Evolutionary conservation across 2,329 filamentous ascomycete species (phyloP), one percentile per base, ranked within the genome.

Genomic region (Emericellopsis atlantica): DNA sequence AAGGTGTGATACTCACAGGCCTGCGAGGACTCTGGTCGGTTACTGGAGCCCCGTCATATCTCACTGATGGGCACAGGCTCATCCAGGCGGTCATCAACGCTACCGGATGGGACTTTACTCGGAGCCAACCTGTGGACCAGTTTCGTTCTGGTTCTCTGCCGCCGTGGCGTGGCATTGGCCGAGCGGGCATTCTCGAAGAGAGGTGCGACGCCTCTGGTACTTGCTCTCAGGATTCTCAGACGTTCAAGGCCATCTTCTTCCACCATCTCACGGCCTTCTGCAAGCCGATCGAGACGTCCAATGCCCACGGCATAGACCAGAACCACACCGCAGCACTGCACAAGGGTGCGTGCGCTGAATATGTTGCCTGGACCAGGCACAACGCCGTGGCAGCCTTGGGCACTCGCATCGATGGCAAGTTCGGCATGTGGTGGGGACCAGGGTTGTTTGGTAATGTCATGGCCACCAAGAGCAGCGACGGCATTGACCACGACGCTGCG

Each of bases 241-340:
- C 85, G 0, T 95, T 95, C 74, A 96, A 95, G 58, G 84, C 86
- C 23, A 90, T 95, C 43, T 95, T 89, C 67, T 94, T 95, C 62
- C 85, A 94, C 54, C 90, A 95, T 54, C 66, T 95, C 3, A 73
- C 79, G 0, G 64, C 76, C 1, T 95, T 95, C 56, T 95, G 90
- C 58, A 69, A 72, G 5, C 72, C 77, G 0, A 60, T 94, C 0
- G 53, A 65, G 9, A 58, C 56, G 36, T 26, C 34, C 10, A 16
- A 21, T 37, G 44, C 52, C 2, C 41, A 54, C 21, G 47, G 47
- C 6, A 41, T 41, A 6, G 49, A 51, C 6, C 54, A 51, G 10
- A 57, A 63, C 33, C 42, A 48, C 2, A 49, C 61, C 7, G 51
- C 48, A 29, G 45, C 42, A 3, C 56, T 59, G 1, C 87, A 94